A percentile compares a stretch with the other conserved stretches of the same genome.
Evolutionary conservation across 176 grass and related monocot genomes (phyloP).

Genomic region (Lolium multiflorum): DNA sequence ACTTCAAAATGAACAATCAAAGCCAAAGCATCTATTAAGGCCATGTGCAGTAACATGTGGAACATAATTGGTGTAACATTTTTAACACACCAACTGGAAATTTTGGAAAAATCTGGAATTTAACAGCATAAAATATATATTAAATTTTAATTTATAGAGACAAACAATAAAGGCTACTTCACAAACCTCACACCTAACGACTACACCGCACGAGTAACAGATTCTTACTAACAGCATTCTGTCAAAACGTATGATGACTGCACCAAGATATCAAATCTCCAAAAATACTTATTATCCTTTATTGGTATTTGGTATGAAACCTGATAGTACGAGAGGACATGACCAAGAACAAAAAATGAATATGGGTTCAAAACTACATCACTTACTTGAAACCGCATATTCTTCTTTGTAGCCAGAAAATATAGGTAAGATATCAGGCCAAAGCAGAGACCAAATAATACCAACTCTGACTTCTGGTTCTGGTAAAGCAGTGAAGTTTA

Average conservation of each 20-base stretch:
- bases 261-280: background rate
- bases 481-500: slow-evolving; percentile 44
- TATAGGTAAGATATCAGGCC: slow-evolving; percentile 82
- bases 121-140: background rate
- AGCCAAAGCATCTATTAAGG: background rate
- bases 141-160: slow-evolving; percentile 12
- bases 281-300: background rate
- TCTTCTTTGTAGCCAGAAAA: slow-evolving; percentile 79
- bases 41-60: slow-evolving; percentile 13
- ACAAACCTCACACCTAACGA: background rate
- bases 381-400: slow-evolving; percentile 77
- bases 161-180: background rate
- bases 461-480: slow-evolving; percentile 79
- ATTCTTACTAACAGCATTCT: background rate
- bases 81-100: background rate
- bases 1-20: background rate
- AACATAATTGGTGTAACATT: background rate
- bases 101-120: background rate
- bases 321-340: background rate
- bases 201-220: background rate
- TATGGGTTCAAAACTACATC: slow-evolving; percentile 14
- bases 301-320: background rate
- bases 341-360: slow-evolving; percentile 18
- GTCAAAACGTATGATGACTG: slow-evolving; percentile 3
- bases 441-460: slow-evolving; percentile 77